Evolutionary conservation across 495 filamentous ascomycete species (phyloP), one percentile per base, ranked within the genome.

Genomic region (Astrocystis sublimbata): DNA sequence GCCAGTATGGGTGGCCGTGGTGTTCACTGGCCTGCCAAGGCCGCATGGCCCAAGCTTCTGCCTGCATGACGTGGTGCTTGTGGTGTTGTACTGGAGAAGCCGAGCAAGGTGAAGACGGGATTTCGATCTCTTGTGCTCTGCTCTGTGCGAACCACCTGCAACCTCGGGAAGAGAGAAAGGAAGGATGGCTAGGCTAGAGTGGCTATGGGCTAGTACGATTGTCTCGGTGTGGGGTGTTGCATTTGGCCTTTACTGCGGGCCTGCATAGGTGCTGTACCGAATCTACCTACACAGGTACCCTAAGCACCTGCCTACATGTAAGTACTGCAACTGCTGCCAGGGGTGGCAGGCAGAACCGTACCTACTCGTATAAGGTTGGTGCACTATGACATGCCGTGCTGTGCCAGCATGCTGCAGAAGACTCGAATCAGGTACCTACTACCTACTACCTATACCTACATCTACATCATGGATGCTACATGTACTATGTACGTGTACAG

Each of bases 191-290:
- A n/a, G 41, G 7, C 5, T 15, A 35, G 12, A 21, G 21, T 54
- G 33, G 51, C 33, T 23, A 40, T 5, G 5, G 7, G 7, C 41
- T 5, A 43, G 19, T 43, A n/a, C 41, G 8, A 17, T 43, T 12
- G 5, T 6, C 33, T n/a, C n/a, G 49, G 52, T 58, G 56, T 58
- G 56, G 56, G 56, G 56, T 58, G 56, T 58, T 58, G 56, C 56
- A 58, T 58, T 7, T 24, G 40, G 10, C 41, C 8, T 3, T 33
- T 1, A 26, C n/a, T 21, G 50, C 13, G n/a, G 52, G 28, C 47
- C 15, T 10, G 46, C 36, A 12, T 12, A 10, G 3, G 36, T 38
- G 8, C 36, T 17, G 42, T 47, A 47, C 15, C 26, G 3, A 15
- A 9, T 10, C 12, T 51, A 51, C 26, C 28, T 51, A 51, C 21